Evolutionary conservation across 805 yeast genomes (phyloP), one percentile per base, ranked within the genome.

Genomic region (Myxozyma mucilagina): DNA sequence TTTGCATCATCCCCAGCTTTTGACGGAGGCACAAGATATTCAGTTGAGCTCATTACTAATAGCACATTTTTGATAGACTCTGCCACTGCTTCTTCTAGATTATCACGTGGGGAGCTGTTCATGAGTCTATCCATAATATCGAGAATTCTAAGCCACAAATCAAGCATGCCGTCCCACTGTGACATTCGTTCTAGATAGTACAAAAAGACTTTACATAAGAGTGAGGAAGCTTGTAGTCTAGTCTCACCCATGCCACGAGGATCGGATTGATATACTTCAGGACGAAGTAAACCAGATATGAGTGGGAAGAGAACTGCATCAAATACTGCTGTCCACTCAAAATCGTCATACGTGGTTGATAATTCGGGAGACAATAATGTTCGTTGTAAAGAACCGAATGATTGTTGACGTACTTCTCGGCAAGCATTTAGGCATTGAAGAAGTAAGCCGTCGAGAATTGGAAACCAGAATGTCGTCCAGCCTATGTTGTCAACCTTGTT

Each of bases 351-450:
- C 10, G 64, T 42, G 14, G 31, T 50, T 51, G 36, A 52, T n/a
- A 68, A 62, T 35, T 68, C 71, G 7, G 71, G 72, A 1, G 85
- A 76, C 11, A 86, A 73, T 10, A 86, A 69, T 4, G 81, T 75
- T 4, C 78, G 74, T 61, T 87, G 88, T 54, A 92, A 78, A 0
- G 82, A 73, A 20, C 79, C 79, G 45, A 90, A 74, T 0, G 96
- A 92, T 72, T 80, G 83, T 0, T 81, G 73, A 43, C 96, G 78
- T 10, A 91, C 77, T 69, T 89, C 91, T 32, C 89, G 78, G 71
- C 96, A 89, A 18, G 97, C 96, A 69, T 91, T 91, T 71, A 87
- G 81, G 71, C 97, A 89, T 72, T 92, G 97, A 69, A 88, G 93
- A 0, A 94, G 90, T 56, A 91, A 78, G 0, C 96, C 96, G 70